Conservation (phyloP, 1,284 basidiomycete species). For the Fomes fomentarius region DNA sequence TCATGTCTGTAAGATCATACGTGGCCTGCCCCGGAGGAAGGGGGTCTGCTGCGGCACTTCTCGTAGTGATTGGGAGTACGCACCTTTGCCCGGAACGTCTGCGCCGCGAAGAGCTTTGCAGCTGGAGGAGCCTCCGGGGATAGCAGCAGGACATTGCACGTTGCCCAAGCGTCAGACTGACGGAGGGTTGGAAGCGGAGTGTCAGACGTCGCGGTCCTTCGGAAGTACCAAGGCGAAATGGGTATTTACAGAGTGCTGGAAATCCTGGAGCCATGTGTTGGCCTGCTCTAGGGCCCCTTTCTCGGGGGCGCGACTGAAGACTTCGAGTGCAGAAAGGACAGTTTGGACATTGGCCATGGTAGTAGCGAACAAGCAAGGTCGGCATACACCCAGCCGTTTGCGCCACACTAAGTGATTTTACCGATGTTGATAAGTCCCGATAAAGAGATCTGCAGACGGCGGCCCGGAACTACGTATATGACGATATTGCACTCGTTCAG, state of each 20-base stretch:
- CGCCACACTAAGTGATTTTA: conserved; percentile 23
- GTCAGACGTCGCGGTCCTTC: conserved; percentile 60
- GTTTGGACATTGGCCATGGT: conserved; percentile 70
- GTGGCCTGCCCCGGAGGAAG: conserved; percentile 67
- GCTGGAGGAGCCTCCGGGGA: conserved; percentile 79
- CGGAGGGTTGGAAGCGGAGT: conserved; percentile 37
- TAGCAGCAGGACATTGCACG: conserved; percentile 89
- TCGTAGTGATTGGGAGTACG: conserved; percentile 31
- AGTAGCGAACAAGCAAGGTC: conserved; percentile 3
- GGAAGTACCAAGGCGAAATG: conserved; percentile 63
- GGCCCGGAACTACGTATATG: too few species aligned
- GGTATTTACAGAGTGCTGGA: conserved; percentile 93
- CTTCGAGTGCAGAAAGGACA: conserved; percentile 72
- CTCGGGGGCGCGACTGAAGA: conserved; percentile 81
- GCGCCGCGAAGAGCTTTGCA: conserved; percentile 93
- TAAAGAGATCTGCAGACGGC: conserved; percentile 8
- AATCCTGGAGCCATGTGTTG: conserved; percentile 93
- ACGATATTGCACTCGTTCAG: not conserved
- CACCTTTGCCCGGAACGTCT: conserved; percentile 96
- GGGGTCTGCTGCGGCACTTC: conserved; percentile 5
- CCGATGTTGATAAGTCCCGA: conserved; percentile 20
- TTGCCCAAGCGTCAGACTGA: conserved; percentile 95
- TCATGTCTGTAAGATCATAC: conserved; percentile 92
- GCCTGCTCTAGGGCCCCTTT: conserved; percentile 82
- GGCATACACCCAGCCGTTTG: not conserved